Base-by-base conservation (phyloP, 176 grass and related monocot species). In the Oryza glaberrima region DNA sequence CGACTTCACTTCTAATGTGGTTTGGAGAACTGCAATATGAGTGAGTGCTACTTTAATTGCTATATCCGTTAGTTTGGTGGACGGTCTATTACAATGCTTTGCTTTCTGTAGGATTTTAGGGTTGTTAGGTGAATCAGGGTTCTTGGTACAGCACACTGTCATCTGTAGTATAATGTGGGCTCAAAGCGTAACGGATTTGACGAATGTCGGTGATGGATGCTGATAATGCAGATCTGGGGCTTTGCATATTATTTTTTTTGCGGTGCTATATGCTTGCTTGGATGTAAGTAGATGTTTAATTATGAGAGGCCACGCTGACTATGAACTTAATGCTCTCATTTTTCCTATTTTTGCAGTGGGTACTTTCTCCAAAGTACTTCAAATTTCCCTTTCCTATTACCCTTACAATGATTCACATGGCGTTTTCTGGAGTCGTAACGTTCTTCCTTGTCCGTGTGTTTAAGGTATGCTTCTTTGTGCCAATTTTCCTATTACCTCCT, bases 391-490 rank as follows among this genome's bases (percentile, higher is more conserved):
- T 94, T 74, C 96, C 96, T 46, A 99, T 99, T 26, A 99, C 96
- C 47, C 94, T 99, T 65, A 99, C 96, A 58, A 99, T 99, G 96
- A 96, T 99, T 88, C 96, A 99, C 80, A 99, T 99, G 96, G 90
- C 91, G 70, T 96, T 99, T 89, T 99, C 96, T 67, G 96, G 94
- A 72, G 73, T 84, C 11, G 88, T 99, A 51, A 83, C 96, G 36
- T 92, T 99, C 86, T 86, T 93, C 79, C 93, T 99, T 88, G 94
- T 99, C 79, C 94, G 94, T 76, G 91, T 99, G 68, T 99, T 99
- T 77, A 99, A 96, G 94, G 96, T 99, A 89, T 81, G 51, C 20
- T 86, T 85, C 81, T 67, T 25, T 60, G 43, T 69, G 34, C 64
- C 49, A 82, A 82, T 88, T 84, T 85, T 35, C 17, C 20, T 78